Conservation (phyloP, 2,329 filamentous ascomycete genomes). For the Simplicillium aogashimaense region DNA sequence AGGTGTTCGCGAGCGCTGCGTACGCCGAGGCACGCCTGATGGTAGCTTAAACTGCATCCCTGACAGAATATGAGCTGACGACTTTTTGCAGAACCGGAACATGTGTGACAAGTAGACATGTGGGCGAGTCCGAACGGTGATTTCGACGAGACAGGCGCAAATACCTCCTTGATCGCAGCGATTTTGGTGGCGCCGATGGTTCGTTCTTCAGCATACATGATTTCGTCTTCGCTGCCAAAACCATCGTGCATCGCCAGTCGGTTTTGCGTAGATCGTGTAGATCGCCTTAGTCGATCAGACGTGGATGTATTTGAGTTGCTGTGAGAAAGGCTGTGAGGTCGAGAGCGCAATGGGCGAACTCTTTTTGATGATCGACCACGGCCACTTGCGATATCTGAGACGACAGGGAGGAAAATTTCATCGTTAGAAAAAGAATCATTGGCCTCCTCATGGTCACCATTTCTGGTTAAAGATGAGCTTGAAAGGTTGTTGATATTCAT, state of each 20-base stretch:
- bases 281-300: conserved; percentile 41
- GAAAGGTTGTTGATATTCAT: conserved; percentile 11
- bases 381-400: conserved; percentile 24
- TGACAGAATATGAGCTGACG: conserved; percentile 79
- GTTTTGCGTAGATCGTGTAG: conserved; percentile 33
- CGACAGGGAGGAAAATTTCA: conserved; percentile 22
- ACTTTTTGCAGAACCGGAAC: conserved; percentile 33
- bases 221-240: conserved; percentile 49
- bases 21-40: conserved; percentile 71
- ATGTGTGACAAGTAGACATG: conserved; percentile 61
- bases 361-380: conserved; percentile 11
- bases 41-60: conserved; percentile 76
- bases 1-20: conserved; percentile 72
- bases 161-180: conserved; percentile 62
- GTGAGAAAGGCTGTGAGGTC: conserved; percentile 2
- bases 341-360: conserved; percentile 3
- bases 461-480: conserved; percentile 14
- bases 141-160: conserved; percentile 49
- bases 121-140: conserved; percentile 64
- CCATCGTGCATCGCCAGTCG: conserved; percentile 38
- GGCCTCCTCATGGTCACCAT: conserved; percentile 2
- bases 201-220: conserved; percentile 35
- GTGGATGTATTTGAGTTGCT: conserved; percentile 35
- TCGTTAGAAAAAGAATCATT: conserved; percentile 11
- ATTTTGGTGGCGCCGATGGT: conserved; percentile 38